Evolutionary conservation across 441 rosid genomes (phyloP).

Genomic region (Francoa sonchifolia): DNA sequence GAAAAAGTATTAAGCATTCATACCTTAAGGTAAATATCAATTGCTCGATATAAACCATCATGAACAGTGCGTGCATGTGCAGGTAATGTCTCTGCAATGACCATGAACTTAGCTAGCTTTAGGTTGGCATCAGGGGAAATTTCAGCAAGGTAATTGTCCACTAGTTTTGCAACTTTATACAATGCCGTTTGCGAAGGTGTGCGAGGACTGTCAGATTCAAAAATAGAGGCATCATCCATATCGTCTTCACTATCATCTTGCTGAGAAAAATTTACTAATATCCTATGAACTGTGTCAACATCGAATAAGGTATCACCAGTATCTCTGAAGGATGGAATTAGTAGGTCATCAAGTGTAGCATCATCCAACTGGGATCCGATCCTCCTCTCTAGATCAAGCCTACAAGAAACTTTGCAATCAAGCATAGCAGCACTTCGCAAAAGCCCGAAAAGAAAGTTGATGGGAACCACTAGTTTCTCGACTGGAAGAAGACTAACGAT

Average conservation of each 20-base stretch:
- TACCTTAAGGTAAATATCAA: constrained; percentile 82
- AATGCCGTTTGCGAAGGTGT: constrained; percentile 46
- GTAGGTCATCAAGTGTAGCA: constrained; percentile 63
- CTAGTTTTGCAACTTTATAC: constrained; percentile 66
- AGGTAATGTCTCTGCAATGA: constrained; percentile 59
- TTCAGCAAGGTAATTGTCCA: constrained; percentile 77
- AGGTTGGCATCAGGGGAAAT: constrained; percentile 77
- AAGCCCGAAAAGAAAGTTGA: constrained; percentile 67
- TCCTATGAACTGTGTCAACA: constrained; percentile 60
- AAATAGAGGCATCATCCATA: constrained; percentile 35
- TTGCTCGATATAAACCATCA: constrained; percentile 72
- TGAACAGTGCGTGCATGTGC: constrained; percentile 66
- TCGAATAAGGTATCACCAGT: constrained; percentile 62
- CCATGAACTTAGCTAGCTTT: constrained; percentile 52
- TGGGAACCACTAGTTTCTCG: constrained; percentile 33
- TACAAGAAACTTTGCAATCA: constrained; percentile 35
- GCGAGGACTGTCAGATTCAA: constrained; percentile 48
- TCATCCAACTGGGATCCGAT: constrained; percentile 48
- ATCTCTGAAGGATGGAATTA: constrained; percentile 61
- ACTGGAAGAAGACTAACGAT: constrained; percentile 52
- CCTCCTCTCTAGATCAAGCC: constrained; percentile 64
- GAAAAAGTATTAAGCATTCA: too few relatives aligned
- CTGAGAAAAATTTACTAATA: constrained; percentile 52
- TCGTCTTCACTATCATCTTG: constrained; percentile 51
- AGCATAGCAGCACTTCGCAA: constrained; percentile 45